Percentiles rank a stretch among this genome's conserved stretches.
Conservation (phyloP, 2,329 filamentous ascomycete species). For the Aureobasidium vineae region DNA sequence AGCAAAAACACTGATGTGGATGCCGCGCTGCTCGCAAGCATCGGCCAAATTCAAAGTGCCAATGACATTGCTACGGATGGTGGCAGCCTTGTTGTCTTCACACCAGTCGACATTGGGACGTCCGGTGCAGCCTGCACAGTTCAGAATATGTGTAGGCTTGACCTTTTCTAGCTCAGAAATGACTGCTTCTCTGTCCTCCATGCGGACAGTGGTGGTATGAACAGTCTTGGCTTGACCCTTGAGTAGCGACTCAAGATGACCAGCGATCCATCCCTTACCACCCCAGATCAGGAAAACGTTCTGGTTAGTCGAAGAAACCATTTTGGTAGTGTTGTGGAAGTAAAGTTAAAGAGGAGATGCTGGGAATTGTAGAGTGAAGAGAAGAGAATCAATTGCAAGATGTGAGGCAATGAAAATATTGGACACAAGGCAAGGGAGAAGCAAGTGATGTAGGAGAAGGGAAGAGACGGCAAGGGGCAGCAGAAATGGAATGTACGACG, state of each 20-base stretch:
- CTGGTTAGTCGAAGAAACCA: not conserved
- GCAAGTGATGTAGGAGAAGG: not conserved
- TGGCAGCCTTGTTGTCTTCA: conserved; percentile 66
- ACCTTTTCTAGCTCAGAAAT: conserved; percentile 56
- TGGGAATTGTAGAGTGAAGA: not conserved
- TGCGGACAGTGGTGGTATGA: conserved; percentile 59
- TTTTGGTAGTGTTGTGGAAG: not conserved
- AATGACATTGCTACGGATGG: conserved; percentile 65
- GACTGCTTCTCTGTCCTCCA: conserved; percentile 62
- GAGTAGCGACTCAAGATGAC: conserved; percentile 60
- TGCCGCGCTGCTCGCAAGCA: conserved; percentile 56
- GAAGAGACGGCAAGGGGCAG: not conserved
- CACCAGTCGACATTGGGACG: conserved; percentile 70
- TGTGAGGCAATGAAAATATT: not conserved
- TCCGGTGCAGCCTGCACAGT: conserved; percentile 65
- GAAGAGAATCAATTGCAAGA: not conserved
- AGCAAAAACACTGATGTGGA: conserved; percentile 65
- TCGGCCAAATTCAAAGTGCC: conserved; percentile 64
- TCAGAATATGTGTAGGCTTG: conserved; percentile 65
- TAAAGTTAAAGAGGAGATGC: too few relatives aligned
- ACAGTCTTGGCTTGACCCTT: conserved; percentile 61
- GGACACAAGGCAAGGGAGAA: not conserved
- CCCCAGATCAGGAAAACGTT: conserved; percentile 64
- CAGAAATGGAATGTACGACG: not conserved
- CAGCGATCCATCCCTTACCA: conserved; percentile 61